Percentiles rank a stretch among this genome's conserved stretches.
Evolutionary conservation across 495 filamentous ascomycete species (phyloP).

Genomic region (Staphylotrichum longicolle): DNA sequence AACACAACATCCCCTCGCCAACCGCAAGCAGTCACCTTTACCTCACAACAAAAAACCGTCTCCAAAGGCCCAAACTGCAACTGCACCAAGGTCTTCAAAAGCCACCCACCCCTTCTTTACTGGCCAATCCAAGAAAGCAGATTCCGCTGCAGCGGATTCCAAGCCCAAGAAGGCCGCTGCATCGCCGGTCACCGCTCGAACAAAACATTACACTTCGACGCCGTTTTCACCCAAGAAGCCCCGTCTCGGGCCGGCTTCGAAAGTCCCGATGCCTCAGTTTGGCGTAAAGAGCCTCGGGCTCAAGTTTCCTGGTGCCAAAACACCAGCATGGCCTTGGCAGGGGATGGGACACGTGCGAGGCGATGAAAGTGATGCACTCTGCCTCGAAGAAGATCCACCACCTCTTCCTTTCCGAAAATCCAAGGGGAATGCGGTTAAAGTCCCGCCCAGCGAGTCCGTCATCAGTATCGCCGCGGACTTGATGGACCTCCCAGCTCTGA

Average conservation of each 20-base stretch:
- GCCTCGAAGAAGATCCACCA: neutral
- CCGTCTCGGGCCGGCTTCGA: slow-evolving; percentile 18
- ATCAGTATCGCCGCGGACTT: slow-evolving; percentile 34
- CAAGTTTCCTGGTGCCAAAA: slow-evolving; percentile 58
- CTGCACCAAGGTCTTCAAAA: slow-evolving; percentile 44
- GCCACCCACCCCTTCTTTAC: slow-evolving; percentile 80
- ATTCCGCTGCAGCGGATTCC: slow-evolving; percentile 22
- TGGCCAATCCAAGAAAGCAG: slow-evolving; percentile 39
- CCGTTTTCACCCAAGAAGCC: slow-evolving; percentile 36
- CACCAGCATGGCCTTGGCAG: slow-evolving; percentile 69
- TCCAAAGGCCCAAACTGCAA: slow-evolving; percentile 3
- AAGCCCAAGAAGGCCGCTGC: slow-evolving; percentile 17
- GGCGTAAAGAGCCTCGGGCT: slow-evolving; percentile 37
- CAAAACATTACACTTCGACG: slow-evolving; percentile 37
- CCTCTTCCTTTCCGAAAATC: slow-evolving; percentile 42
- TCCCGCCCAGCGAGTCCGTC: slow-evolving; percentile 47
- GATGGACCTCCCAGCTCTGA: slow-evolving; percentile 33
- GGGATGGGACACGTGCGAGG: slow-evolving; percentile 61
- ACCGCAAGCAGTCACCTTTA: slow-evolving; percentile 8
- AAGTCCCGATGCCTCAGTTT: slow-evolving; percentile 31
- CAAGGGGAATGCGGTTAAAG: slow-evolving; percentile 47
- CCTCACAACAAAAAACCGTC: slow-evolving; percentile 25
- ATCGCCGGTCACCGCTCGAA: slow-evolving; percentile 19
- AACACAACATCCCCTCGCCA: slow-evolving; percentile 10
- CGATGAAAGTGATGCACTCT: slow-evolving; percentile 17